These are phyloP conservation scores for Pyrus pyrifolia DNA, from an alignment of 306 rosid species.

Conservation along the genomic window DNA sequence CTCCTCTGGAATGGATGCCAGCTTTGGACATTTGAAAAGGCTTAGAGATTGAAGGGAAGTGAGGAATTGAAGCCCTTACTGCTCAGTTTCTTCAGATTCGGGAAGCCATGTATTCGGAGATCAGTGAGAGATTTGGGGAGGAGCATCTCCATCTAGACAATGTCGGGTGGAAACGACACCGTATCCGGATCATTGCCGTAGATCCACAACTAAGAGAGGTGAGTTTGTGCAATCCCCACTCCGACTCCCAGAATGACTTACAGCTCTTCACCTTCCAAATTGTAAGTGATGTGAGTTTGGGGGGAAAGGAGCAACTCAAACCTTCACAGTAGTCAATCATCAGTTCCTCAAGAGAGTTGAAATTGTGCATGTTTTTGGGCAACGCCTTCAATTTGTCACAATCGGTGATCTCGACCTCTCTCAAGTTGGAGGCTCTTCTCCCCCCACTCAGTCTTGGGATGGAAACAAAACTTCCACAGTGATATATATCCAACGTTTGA, in stretches of 20 bases:
- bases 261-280: background rate
- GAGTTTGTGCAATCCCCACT: constrained; percentile 10
- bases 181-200: background rate
- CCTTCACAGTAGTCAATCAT: background rate
- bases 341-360: constrained; percentile 11
- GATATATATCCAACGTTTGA: background rate
- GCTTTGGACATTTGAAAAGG: background rate
- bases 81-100: constrained; percentile 4
- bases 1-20: background rate
- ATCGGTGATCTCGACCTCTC: accelerated
- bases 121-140: constrained; percentile 6
- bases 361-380: background rate
- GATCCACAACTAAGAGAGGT: constrained; percentile 4
- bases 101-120: background rate
- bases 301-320: background rate
- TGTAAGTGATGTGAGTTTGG: constrained; percentile 5
- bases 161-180: background rate
- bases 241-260: background rate
- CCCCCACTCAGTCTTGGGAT: background rate
- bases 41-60: background rate
- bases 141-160: background rate
- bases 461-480: background rate
- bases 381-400: constrained; percentile 3
- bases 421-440: background rate
- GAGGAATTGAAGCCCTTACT: constrained; percentile 2